A percentile compares a stretch with the other conserved stretches of the same genome.
These are phyloP conservation scores for Domatiomyces globalis DNA, from an alignment of 2,329 filamentous ascomycete genomes.

Conservation along the genomic window DNA sequence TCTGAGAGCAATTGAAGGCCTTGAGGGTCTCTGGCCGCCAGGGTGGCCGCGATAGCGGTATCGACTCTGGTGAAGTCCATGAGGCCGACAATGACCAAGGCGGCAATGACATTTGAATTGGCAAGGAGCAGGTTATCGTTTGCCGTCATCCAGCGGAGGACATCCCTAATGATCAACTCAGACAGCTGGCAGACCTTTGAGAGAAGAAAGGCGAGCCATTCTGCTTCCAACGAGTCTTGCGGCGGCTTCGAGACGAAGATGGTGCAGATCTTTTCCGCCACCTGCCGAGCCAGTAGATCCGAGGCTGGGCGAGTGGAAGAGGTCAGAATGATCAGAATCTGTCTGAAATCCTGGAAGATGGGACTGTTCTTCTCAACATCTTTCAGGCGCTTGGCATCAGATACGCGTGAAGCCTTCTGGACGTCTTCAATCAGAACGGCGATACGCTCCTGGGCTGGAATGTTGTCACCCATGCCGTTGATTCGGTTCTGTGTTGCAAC, in stretches of 20 bases:
- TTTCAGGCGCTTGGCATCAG: conserved; percentile 43
- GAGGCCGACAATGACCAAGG: conserved; percentile 45
- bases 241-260: conserved; percentile 40
- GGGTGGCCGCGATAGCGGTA: conserved; percentile 55
- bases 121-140: conserved; percentile 47
- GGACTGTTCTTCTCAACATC: conserved; percentile 41
- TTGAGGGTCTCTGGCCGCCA: conserved; percentile 54
- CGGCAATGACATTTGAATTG: conserved; percentile 47
- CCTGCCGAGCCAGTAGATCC: conserved; percentile 41
- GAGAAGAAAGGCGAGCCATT: conserved; percentile 48
- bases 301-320: conserved; percentile 34
- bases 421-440: conserved; percentile 43
- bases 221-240: conserved; percentile 44
- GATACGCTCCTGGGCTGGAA: conserved; percentile 40
- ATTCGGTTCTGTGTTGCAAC: conserved; percentile 31
- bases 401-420: conserved; percentile 41
- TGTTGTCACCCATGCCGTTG: conserved; percentile 47
- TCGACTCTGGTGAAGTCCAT: conserved; percentile 54
- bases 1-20: conserved; percentile 69
- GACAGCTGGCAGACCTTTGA: conserved; percentile 45
- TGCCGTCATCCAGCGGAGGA: conserved; percentile 36
- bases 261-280: conserved; percentile 43
- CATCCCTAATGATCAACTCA: conserved; percentile 29
- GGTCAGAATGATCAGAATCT: conserved; percentile 41
- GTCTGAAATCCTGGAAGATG: conserved; percentile 45